Base-by-base conservation (phyloP, 2,329 filamentous ascomycete genomes). In the Hypoxylon sp. region DNA sequence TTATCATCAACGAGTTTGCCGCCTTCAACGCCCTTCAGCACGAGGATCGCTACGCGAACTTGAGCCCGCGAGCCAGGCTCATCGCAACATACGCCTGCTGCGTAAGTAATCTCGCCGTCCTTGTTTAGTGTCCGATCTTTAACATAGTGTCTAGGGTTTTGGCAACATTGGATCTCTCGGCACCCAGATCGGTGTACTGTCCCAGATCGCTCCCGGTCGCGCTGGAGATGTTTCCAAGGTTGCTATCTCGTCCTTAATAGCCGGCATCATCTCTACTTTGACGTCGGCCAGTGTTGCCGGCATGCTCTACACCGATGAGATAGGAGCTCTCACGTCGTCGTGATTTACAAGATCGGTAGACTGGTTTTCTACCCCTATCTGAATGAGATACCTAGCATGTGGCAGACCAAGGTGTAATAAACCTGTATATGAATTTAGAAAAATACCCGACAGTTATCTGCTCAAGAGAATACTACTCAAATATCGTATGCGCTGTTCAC, bases 61-160 rank as follows among this genome's bases (percentile, higher is more conserved):
- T 96, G 60, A 86, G 85, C 24, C 78, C 84, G 13, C 90, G 92
- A 49, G 91, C 91, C 20, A 82, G 82, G 41, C 83, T 96, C 64
- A 96, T 96, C 70, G 90, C 89, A 41, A 96, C 91, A 47, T 96
- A 96, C 71, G 90, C 90, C 17, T 83, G 93, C 64, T 96, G 91
- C 75, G 76, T 78, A 68, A 76, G 76, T 76, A 49, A 20, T 31
- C 26, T 31, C 5, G 3, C 3, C 4, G 38, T 15, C 11, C 15
- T n/a, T 3, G 17, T 20, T 38, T 18, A 6, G 42, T 21, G 3
- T 29, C 11, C 29, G n/a, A 42, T 54, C 29, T 48, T 66, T 62
- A 66, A 48, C 43, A 40, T 55, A 18, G 55, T 38, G 21, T 35
- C 35, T 42, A 78, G 76, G 86, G 86, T 21, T 92, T 92, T 72